Evolutionary conservation across 805 yeast species (phyloP), one percentile per base, ranked within the genome.

Genomic region (Metschnikowia gelsemii): DNA sequence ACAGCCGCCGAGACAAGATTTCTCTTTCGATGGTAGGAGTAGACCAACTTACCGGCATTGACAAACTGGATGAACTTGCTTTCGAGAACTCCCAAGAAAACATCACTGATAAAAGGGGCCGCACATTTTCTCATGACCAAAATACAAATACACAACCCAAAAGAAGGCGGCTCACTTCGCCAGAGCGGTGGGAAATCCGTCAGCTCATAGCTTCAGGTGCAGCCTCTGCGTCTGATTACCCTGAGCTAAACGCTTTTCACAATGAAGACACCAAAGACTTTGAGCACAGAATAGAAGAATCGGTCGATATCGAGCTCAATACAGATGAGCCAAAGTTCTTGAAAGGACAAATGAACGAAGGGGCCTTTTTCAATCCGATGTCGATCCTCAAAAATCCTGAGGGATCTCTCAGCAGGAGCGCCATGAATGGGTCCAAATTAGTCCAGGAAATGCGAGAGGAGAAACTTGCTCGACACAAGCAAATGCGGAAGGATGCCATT

Each of bases 131-230:
- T 32, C 37, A 31, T 8, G 35, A 43, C 26, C 38, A 24, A 35
- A 34, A 49, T 29, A 12, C 28, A 12, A 22, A 17, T 9, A 34
- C 22, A 9, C 42, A 50, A 16, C 48, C 38, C 48, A 56, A 52
- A 34, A 28, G 42, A 38, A 24, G 72, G 46, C 71, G 86, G 38
- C 59, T 83, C 25, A 83, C 95, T 0, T 84, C 95, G 0, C 95
- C 95, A 0, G 98, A 90, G 61, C 64, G 88, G 42, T 90, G 96
- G 96, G 97, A 91, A 57, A 73, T 87, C 38, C 71, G 85, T 24
- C 96, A 90, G 57, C 64, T 90, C 32, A 85, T 84, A 19, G 82
- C 91, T 0, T 78, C 91, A 4, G 95, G 95, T 2, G 90, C 78
- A 0, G 77, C 80, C 0, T 70, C 80, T 4, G 76, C 83, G 1